A percentile compares a stretch with the other conserved stretches of the same genome.
These are phyloP conservation scores for Syzygium grande DNA, from an alignment of 345 rosid species.

Conservation along the genomic window DNA sequence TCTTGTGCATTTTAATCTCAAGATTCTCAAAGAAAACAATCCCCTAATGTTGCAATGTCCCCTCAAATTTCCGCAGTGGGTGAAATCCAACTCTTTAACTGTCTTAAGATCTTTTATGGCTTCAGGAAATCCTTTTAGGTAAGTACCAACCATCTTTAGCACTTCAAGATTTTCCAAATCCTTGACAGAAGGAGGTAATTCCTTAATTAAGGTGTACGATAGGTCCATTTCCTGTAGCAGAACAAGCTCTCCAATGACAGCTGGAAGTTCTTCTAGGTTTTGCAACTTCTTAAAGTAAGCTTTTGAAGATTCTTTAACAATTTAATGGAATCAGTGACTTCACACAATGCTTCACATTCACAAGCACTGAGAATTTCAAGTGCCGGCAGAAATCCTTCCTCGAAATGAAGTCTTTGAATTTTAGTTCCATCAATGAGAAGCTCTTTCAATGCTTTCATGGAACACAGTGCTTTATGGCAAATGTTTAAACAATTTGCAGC, in stretches of 20 bases:
- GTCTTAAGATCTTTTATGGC: too few relatives aligned
- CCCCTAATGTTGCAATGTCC: too few relatives aligned
- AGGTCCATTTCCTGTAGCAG: not conserved
- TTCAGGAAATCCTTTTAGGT: too few relatives aligned
- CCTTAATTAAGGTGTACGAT: too few relatives aligned
- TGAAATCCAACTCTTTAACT: too few relatives aligned
- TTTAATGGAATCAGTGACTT: not conserved
- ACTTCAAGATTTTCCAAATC: too few relatives aligned
- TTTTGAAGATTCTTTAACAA: not conserved
- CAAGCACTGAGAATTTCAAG: not conserved
- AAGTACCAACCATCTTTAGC: too few relatives aligned
- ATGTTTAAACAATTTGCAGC: not conserved
- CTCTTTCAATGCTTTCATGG: not conserved
- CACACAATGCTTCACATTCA: not conserved
- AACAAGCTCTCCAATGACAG: not conserved
- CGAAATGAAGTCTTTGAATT: not conserved
- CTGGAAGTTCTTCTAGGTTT: not conserved
- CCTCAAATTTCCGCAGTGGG: too few relatives aligned
- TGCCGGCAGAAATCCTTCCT: not conserved
- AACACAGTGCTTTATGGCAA: not conserved
- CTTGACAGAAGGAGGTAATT: too few relatives aligned
- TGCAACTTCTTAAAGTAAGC: not conserved
- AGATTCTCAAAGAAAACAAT: too few relatives aligned
- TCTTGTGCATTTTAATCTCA: too few relatives aligned
- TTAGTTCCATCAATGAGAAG: not conserved